Evolutionary conservation across 129 eudicot genomes (phyloP).

Genomic region (Pittosporum tobira): DNA sequence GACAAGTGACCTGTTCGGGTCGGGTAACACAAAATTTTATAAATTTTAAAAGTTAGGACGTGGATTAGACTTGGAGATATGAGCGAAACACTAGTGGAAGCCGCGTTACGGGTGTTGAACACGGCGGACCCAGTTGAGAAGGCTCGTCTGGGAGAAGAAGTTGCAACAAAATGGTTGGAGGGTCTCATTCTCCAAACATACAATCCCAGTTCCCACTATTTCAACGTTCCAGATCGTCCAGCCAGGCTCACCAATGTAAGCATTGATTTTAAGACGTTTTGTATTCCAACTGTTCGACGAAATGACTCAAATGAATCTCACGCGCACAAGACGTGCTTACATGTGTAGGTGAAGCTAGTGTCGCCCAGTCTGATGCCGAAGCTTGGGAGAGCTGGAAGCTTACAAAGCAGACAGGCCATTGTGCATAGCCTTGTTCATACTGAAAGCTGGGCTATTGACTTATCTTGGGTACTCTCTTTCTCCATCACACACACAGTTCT

Average conservation of each 20-base stretch:
- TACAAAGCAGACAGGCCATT: conserved; percentile 84
- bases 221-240: conserved; percentile 75
- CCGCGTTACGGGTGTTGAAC: conserved; percentile 64
- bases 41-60: too few relatives aligned
- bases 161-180: conserved; percentile 65
- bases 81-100: conserved; percentile 58
- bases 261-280: neutral
- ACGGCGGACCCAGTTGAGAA: conserved; percentile 78
- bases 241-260: conserved; percentile 54
- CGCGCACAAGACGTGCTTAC: neutral
- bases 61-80: conserved; percentile 4
- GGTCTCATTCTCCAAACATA: conserved; percentile 46
- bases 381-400: conserved; percentile 93
- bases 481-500: neutral
- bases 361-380: conserved; percentile 86
- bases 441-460: conserved; percentile 98
- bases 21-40: too few relatives aligned
- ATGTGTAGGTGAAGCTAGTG: conserved; percentile 71
- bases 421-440: conserved; percentile 91
- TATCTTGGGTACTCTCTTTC: conserved; percentile 65
- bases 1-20: too few relatives aligned
- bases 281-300: conserved; percentile 43
- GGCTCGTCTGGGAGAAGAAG: conserved; percentile 73
- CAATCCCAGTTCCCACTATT: conserved; percentile 38
- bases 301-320: conserved; percentile 26